Percentiles rank a stretch among this genome's conserved stretches.
Conservation (phyloP, 805 yeast species). For the Candida sithepensis region DNA sequence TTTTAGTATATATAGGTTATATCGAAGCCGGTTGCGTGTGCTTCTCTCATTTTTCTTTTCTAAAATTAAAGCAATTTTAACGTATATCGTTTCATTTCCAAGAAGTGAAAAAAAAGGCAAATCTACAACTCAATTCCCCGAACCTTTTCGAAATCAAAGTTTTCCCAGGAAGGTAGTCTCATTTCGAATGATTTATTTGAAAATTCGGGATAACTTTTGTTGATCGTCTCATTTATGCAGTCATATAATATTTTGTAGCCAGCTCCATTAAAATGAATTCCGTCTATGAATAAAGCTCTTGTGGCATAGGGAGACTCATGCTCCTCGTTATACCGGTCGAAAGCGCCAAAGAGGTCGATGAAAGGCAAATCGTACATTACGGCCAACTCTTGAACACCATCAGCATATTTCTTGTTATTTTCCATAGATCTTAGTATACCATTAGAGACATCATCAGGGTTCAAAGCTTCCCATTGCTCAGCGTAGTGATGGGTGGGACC, state of each 20-base stretch:
- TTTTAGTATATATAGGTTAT: too few relatives aligned
- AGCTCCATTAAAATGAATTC: constrained; percentile 40
- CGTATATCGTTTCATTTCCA: too few relatives aligned
- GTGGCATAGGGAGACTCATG: constrained; percentile 14
- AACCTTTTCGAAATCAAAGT: constrained; percentile 13
- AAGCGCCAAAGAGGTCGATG: constrained; percentile 49
- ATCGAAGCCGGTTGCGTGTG: too few relatives aligned
- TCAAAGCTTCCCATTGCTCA: constrained; percentile 35
- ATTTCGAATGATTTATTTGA: constrained; percentile 14
- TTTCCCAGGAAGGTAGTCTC: constrained; percentile 22
- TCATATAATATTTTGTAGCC: constrained; percentile 38
- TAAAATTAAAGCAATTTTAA: too few relatives aligned
- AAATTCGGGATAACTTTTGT: constrained; percentile 33
- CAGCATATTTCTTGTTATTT: constrained; percentile 44
- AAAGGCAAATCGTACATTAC: constrained; percentile 45
- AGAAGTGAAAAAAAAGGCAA: too few relatives aligned
- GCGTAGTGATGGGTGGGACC: constrained; percentile 59
- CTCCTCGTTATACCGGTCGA: constrained; percentile 25
- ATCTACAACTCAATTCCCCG: constrained; percentile 7
- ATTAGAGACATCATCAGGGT: constrained; percentile 30
- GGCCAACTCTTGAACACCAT: constrained; percentile 47
- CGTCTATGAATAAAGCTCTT: constrained; percentile 35
- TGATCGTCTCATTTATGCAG: constrained; percentile 29
- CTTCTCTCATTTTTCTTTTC: too few relatives aligned
- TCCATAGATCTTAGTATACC: constrained; percentile 41